A percentile compares a stretch with the other conserved stretches of the same genome.
Conservation (phyloP, 768 basidiomycete species). For the Hemileccinum rubropunctum region DNA sequence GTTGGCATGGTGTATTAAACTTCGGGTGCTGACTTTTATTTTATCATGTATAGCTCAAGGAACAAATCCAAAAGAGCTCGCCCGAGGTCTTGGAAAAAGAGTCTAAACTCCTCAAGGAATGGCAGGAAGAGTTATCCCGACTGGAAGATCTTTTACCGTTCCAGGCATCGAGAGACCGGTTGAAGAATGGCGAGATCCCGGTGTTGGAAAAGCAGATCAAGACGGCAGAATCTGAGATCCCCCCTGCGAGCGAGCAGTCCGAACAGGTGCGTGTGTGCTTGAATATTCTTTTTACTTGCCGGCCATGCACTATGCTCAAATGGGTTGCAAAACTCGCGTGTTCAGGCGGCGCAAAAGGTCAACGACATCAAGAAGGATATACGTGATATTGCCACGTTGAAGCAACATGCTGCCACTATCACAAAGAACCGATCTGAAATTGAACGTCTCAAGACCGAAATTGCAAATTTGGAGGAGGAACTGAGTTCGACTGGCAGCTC, state of each 20-base stretch:
- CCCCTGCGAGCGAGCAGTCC: slow-evolving; percentile 47
- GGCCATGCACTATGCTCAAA: too few relatives aligned
- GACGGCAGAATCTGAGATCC: slow-evolving; percentile 52
- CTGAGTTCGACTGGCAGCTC: slow-evolving; percentile 70
- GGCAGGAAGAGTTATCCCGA: slow-evolving; percentile 56
- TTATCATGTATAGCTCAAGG: slow-evolving; percentile 49
- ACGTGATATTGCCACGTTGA: slow-evolving; percentile 57
- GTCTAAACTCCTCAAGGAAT: slow-evolving; percentile 42
- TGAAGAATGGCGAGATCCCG: slow-evolving; percentile 65
- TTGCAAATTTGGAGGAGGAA: slow-evolving; percentile 61
- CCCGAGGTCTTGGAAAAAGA: slow-evolving; percentile 42
- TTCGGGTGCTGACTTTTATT: neutral
- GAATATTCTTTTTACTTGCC: too few relatives aligned
- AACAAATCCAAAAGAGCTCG: slow-evolving; percentile 55
- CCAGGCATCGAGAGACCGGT: slow-evolving; percentile 50
- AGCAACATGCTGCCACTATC: slow-evolving; percentile 59
- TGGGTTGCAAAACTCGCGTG: neutral
- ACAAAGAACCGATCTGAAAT: slow-evolving; percentile 58
- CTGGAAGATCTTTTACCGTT: slow-evolving; percentile 60
- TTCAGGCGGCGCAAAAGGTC: slow-evolving; percentile 52
- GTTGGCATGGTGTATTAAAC: slow-evolving; percentile 13
- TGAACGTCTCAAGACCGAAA: slow-evolving; percentile 58
- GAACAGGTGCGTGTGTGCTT: slow-evolving; percentile 54
- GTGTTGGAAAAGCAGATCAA: slow-evolving; percentile 59
- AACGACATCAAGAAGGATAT: slow-evolving; percentile 54